Conservation (phyloP, 2,329 filamentous ascomycete species). For the Beauveria medogensis region DNA sequence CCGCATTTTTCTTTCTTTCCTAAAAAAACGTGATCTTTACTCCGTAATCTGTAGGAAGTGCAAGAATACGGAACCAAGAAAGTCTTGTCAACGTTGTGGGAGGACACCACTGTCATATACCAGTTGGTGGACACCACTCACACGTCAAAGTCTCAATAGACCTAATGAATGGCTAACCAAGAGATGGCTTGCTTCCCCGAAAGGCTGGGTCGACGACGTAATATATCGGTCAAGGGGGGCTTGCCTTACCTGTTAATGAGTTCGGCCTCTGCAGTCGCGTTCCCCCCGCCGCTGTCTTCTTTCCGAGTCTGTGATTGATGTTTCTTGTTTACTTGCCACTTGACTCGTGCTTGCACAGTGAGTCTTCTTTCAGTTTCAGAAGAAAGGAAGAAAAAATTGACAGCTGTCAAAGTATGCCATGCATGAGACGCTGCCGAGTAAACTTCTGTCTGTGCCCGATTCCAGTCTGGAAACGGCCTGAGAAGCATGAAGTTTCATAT, state of each 20-base stretch:
- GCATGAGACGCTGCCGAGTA: no score
- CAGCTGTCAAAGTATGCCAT: no score
- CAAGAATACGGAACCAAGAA: background rate
- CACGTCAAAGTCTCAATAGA: background rate
- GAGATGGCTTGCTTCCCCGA: background rate
- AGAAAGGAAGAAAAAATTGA: no score
- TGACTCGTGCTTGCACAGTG: no score
- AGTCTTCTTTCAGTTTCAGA: no score
- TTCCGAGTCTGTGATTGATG: no score
- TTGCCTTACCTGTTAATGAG: background rate
- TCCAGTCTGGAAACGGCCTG: no score
- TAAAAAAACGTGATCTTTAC: no score
- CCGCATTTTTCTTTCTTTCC: no score
- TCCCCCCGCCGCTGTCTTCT: no score
- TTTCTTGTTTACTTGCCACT: no score
- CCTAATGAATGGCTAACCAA: background rate
- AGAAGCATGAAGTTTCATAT: background rate
- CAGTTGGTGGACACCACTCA: background rate
- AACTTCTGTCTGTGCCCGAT: no score
- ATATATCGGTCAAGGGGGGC: background rate
- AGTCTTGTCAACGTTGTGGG: conserved; percentile 1
- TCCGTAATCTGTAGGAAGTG: background rate
- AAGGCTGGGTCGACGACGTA: background rate
- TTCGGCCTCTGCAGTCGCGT: background rate
- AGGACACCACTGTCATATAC: background rate